Percentiles rank a stretch among this genome's conserved stretches.
These are phyloP conservation scores for Alternaria consortialis DNA, from an alignment of 2,329 filamentous ascomycete species.

Conservation along the genomic window DNA sequence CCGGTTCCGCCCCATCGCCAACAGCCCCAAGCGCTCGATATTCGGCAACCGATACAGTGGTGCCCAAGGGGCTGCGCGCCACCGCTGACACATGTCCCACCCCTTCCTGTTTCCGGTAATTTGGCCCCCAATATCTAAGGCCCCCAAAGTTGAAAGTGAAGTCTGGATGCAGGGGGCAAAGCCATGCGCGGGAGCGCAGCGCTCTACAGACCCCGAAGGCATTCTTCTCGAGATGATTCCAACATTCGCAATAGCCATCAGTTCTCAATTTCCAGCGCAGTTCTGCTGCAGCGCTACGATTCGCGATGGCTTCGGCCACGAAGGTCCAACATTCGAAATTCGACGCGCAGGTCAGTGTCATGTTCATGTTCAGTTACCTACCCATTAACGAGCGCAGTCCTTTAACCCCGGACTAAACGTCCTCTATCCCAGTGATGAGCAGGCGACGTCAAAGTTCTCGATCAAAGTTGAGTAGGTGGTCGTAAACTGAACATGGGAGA, in stretches of 20 bases:
- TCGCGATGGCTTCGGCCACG: slow-evolving; percentile 23
- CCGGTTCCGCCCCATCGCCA: not conserved
- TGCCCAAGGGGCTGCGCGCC: not conserved
- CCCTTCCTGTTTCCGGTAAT: slow-evolving; percentile 8
- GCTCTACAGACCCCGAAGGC: not conserved
- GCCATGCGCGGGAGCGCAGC: not conserved
- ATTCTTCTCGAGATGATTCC: not conserved
- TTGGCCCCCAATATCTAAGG: slow-evolving; percentile 16
- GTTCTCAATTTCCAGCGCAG: not conserved
- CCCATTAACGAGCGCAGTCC: slow-evolving; percentile 8
- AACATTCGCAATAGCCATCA: not conserved
- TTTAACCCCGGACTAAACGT: slow-evolving; percentile 27
- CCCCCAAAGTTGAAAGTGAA: slow-evolving; percentile 2
- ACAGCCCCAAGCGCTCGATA: not conserved
- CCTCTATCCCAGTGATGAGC: slow-evolving; percentile 28
- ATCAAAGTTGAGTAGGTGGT: slow-evolving; percentile 25
- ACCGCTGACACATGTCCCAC: not conserved
- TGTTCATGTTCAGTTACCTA: not conserved
- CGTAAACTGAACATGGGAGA: not conserved
- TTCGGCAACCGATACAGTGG: not conserved
- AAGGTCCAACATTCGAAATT: slow-evolving; percentile 28
- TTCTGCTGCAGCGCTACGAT: not conserved
- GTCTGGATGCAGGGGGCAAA: slow-evolving; percentile 9
- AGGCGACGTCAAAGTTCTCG: slow-evolving; percentile 13
- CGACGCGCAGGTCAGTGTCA: slow-evolving; percentile 22